Evolutionary conservation across 805 yeast genomes (phyloP), one percentile per base, ranked within the genome.

Genomic region (Yamadazyma scolyti): DNA sequence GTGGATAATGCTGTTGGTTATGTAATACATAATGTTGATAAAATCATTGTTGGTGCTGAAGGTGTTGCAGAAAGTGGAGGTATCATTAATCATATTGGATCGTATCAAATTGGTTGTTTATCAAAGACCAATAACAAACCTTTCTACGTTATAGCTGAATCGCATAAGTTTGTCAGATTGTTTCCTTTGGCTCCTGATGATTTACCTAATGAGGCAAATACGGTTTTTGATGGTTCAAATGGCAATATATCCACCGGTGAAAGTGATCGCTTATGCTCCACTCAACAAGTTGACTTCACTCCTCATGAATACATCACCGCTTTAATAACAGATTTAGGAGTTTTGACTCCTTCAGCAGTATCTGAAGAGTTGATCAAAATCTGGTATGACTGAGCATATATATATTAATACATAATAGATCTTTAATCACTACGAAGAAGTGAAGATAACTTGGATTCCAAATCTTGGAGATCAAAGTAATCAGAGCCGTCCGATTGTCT

Each of bases 41-140:
- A 93, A 58, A 84, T 93, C 4, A 74, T 93, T 43, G 93, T 93
- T 43, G 99, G 99, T 33, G 98, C 98, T 1, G 98, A 93, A 60
- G 99, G 99, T 45, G 99, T 93, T 3, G 95, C 96, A 3, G 99
- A 93, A 64, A 82, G 94, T 54, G 99, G 99, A 34, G 99, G 99
- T 20, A 87, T 94, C 28, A 90, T 93, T 45, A 93, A 93, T 58
- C 89, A 84, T 45, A 80, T 93, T 40, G 99, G 99, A 5, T 81
- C 95, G 2, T 93, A 86, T 58, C 96, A 93, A 50, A 82, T 90
- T 28, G 97, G 97, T 23, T 90, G 93, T 27, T 63, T 93, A 36
- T 96, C 97, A 3, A 82, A 84, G 46, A 79, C 82, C 37, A 84
- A 95, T 39, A 83, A 87, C 53, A 90, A 87, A 54, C 98, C 97